Evolutionary conservation across 805 yeast species (phyloP).

Genomic region (Metschnikowia borealis): DNA sequence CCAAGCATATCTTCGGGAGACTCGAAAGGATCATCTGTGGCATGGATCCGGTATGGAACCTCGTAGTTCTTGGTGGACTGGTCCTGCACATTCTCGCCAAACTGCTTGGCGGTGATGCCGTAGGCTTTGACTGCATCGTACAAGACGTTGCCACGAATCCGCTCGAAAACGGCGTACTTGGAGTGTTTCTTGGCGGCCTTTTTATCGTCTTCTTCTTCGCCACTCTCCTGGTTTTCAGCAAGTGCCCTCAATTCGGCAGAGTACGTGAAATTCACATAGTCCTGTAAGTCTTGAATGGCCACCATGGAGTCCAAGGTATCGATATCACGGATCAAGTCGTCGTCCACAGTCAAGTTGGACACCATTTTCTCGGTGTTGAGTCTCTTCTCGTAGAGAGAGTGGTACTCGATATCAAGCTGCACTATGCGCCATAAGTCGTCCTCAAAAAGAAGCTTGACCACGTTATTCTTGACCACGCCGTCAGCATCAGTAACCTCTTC

Average conservation of each 20-base stretch:
- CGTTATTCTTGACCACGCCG: slow-evolving; percentile 31
- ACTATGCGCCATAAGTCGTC: slow-evolving; percentile 93
- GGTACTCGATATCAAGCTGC: slow-evolving; percentile 82
- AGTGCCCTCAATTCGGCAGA: slow-evolving; percentile 55
- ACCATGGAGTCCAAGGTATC: slow-evolving; percentile 58
- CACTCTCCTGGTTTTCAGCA: slow-evolving; percentile 19
- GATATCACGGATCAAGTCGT: slow-evolving; percentile 53
- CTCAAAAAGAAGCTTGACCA: slow-evolving; percentile 57
- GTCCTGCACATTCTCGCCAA: slow-evolving; percentile 74
- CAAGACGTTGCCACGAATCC: slow-evolving; percentile 60
- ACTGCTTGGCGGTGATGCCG: slow-evolving; percentile 75
- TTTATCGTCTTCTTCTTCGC: slow-evolving; percentile 18
- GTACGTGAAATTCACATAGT: slow-evolving; percentile 72
- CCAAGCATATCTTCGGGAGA: slow-evolving; percentile 61
- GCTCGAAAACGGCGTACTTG: slow-evolving; percentile 59
- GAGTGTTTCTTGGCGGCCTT: slow-evolving; percentile 47
- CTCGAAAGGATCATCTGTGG: slow-evolving; percentile 62
- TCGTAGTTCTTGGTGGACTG: slow-evolving; percentile 48
- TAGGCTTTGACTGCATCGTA: slow-evolving; percentile 63
- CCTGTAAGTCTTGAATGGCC: slow-evolving; percentile 83
- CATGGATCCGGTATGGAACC: slow-evolving; percentile 55
- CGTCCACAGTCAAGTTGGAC: slow-evolving; percentile 51
- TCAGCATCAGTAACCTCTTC: slow-evolving; percentile 41
- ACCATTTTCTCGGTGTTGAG: slow-evolving; percentile 56
- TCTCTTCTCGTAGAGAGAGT: slow-evolving; percentile 74